Conservation (phyloP, 1,284 basidiomycete species). For the Trametes versicolor region DNA sequence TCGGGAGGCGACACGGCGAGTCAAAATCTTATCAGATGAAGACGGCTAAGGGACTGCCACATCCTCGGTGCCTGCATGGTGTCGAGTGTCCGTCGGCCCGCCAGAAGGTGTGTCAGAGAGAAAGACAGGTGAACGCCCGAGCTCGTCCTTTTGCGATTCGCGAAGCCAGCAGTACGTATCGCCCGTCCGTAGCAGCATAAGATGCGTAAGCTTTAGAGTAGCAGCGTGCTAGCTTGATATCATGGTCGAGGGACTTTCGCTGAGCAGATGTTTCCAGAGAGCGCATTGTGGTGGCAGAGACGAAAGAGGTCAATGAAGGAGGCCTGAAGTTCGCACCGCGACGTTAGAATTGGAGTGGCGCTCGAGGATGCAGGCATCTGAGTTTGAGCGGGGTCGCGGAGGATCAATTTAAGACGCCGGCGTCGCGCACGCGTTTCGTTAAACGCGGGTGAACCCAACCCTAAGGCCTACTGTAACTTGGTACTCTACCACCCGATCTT, state of each 20-base stretch:
- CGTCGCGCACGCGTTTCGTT: constrained; percentile 29
- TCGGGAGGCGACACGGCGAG: constrained; percentile 13
- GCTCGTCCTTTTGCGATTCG: not conserved
- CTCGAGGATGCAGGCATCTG: not conserved
- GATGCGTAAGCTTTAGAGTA: too few relatives aligned
- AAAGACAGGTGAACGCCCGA: not conserved
- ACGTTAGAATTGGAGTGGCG: constrained; percentile 12
- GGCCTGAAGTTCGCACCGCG: not conserved
- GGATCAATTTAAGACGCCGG: constrained; percentile 19
- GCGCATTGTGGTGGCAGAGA: too few relatives aligned
- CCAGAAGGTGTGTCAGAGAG: not conserved
- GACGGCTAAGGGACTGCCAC: constrained; percentile 3
- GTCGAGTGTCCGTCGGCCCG: constrained; percentile 8
- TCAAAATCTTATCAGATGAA: constrained; percentile 29
- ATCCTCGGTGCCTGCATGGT: not conserved
- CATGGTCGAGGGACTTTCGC: too few relatives aligned
- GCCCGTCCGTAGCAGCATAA: too few relatives aligned
- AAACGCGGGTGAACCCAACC: constrained; percentile 29
- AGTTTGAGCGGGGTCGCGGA: constrained; percentile 22
- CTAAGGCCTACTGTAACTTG: constrained; percentile 11
- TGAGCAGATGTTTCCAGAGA: too few relatives aligned
- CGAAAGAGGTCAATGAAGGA: not conserved
- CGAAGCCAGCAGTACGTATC: not conserved
- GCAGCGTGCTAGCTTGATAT: too few relatives aligned
- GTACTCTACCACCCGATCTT: constrained; percentile 26